Conservation (phyloP, 352 stramenopile species). For the Saprolegnia diclina region DNA sequence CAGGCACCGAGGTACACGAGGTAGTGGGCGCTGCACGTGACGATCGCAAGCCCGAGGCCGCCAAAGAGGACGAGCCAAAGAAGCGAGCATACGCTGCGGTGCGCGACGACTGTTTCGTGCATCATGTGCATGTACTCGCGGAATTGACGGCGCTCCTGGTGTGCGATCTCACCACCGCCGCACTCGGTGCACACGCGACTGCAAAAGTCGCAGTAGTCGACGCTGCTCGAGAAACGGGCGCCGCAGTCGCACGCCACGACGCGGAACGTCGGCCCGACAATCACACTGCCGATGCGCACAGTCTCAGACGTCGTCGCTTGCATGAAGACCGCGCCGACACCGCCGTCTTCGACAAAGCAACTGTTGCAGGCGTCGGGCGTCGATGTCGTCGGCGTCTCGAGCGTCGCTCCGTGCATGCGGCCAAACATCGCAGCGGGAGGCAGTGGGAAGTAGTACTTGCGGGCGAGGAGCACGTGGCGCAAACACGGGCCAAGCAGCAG, state of each 20-base stretch:
- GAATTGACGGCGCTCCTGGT: constrained; percentile 65
- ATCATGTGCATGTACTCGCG: constrained; percentile 51
- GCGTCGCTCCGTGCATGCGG: neutral
- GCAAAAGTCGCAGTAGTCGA: constrained; percentile 71
- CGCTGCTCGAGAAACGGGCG: constrained; percentile 50
- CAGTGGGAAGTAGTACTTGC: constrained; percentile 10
- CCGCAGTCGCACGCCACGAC: constrained; percentile 81
- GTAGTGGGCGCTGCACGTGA: neutral
- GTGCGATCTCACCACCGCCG: constrained; percentile 69
- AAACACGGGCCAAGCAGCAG: constrained; percentile 9
- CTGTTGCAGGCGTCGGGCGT: constrained; percentile 74
- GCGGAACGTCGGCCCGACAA: constrained; percentile 70
- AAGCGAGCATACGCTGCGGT: constrained; percentile 7
- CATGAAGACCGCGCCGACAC: constrained; percentile 59
- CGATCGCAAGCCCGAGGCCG: neutral
- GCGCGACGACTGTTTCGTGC: constrained; percentile 19
- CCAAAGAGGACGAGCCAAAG: constrained; percentile 21
- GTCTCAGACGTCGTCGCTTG: constrained; percentile 41
- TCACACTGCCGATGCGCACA: constrained; percentile 38
- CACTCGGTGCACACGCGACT: constrained; percentile 62
- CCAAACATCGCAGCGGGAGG: constrained; percentile 17
- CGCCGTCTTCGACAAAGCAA: constrained; percentile 76
- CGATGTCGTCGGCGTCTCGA: constrained; percentile 29
- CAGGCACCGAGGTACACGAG: constrained; percentile 11
- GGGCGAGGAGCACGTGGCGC: constrained; percentile 11